phyloP scores from a whole-genome alignment of 495 filamentous ascomycete genomes.

The Tuber calosporum region DNA sequence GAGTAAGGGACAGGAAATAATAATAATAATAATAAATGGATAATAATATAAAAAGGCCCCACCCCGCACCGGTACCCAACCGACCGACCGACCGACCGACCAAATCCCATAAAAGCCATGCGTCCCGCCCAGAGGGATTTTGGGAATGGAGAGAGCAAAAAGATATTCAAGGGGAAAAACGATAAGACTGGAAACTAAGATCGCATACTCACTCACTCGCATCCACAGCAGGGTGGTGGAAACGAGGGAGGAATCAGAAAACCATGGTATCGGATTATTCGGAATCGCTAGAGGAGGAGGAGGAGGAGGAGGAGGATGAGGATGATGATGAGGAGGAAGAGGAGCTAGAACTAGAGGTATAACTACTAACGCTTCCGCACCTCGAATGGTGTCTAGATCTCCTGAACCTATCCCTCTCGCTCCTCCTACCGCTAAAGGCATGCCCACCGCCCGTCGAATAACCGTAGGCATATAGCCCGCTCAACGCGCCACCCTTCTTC shows the following conservation, averaged over 20 bases:
- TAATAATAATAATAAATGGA: neutral
- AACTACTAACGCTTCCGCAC: slow-evolving; percentile 27
- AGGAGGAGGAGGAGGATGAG: slow-evolving; percentile 17
- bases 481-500: slow-evolving; percentile 38
- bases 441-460: slow-evolving; percentile 42
- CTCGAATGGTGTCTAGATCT: slow-evolving; percentile 17
- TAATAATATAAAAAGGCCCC: neutral
- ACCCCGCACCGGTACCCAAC: neutral
- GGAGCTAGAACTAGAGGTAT: slow-evolving; percentile 25
- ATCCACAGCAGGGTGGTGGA: neutral
- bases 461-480: slow-evolving; percentile 32
- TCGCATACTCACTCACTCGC: neutral
- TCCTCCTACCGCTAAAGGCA: slow-evolving; percentile 18
- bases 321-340: slow-evolving; percentile 24
- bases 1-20: neutral
- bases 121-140: neutral
- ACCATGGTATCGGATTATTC: slow-evolving; percentile 8
- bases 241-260: neutral
- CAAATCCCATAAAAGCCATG: neutral
- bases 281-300: slow-evolving; percentile 1
- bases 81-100: neutral
- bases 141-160: neutral
- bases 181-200: neutral
- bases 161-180: neutral
- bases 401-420: slow-evolving; percentile 37